Percentiles rank a stretch among this genome's conserved stretches.
Conservation (phyloP, 2,329 filamentous ascomycete genomes). For the Aspergillus sojae region DNA sequence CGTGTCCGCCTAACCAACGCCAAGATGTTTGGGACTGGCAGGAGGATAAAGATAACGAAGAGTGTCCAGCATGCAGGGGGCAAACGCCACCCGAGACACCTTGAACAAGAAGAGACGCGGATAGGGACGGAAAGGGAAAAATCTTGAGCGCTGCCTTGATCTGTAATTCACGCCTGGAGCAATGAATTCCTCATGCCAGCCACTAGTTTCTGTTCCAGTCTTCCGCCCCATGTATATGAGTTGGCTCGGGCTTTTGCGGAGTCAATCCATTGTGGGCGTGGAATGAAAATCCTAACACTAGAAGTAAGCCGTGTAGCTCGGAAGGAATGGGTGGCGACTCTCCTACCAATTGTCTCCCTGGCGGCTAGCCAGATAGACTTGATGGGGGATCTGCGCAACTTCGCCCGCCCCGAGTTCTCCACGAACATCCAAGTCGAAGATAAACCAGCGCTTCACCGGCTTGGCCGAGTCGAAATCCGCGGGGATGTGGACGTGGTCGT, state of each 20-base stretch:
- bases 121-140: background rate
- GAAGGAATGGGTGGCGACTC: background rate
- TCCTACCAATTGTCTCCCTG: constrained; percentile 22
- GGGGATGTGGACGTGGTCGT: constrained; percentile 26
- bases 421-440: constrained; percentile 21
- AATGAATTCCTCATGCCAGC: constrained; percentile 15
- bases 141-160: background rate
- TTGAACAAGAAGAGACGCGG: constrained; percentile 9
- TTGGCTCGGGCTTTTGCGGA: constrained; percentile 18
- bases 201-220: constrained; percentile 23
- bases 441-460: constrained; percentile 24
- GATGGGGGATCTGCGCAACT: constrained; percentile 20
- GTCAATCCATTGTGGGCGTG: constrained; percentile 16
- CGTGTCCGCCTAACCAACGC: constrained; percentile 20
- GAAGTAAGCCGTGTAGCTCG: background rate
- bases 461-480: constrained; percentile 20
- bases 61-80: constrained; percentile 19
- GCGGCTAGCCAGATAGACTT: constrained; percentile 23
- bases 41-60: constrained; percentile 21
- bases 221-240: constrained; percentile 24
- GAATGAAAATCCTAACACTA: constrained; percentile 21
- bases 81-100: constrained; percentile 23
- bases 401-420: constrained; percentile 13
- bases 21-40: constrained; percentile 25
- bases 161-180: background rate